Base-by-base conservation (phyloP, 805 yeast genomes). In the Priceomyces melissophilus region DNA sequence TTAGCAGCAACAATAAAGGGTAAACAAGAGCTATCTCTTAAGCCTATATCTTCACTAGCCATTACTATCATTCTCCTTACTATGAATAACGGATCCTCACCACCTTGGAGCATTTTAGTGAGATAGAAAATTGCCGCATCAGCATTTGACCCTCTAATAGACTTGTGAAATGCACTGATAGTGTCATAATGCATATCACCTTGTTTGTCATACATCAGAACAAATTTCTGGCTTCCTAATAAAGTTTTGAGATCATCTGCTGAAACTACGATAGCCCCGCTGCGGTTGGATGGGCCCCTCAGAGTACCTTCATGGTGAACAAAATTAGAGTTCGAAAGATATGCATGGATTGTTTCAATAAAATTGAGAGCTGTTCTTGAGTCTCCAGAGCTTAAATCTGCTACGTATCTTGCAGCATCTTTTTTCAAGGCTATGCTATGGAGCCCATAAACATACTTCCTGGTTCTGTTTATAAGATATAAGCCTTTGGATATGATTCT, bases 121-220 rank as follows among this genome's bases (percentile, higher is more conserved):
- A 93, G 64, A 55, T 93, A 93, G 58, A 82, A 90, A 45, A 93
- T 64, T 0, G 98, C 82, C 0, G 97, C 98, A 65, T 93, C 87
- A 0, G 90, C 83, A 53, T 91, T 83, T 0, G 87, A 76, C 0
- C 99, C 99, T 42, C 99, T 72, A 0, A 93, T 78, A 0, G 96
- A 78, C 55, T 93, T 93, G 65, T 93, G 99, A 49, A 93, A 85
- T 1, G 99, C 99, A 10, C 96, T 86, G 5, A 93, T 93, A 1
- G 96, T 79, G 58, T 93, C 99, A 60, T 93, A 93, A 60, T 93
- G 99, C 3, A 81, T 79, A 52, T 93, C 99, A 1, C 97, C 97
- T 27, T 79, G 81, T 35, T 87, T 72, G 60, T 93, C 98, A 57
- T 91, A 90, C 50, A 82, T 65, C 61, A 78, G 69, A 36, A 65